Evolutionary conservation across 2,329 filamentous ascomycete genomes (phyloP), one percentile per base, ranked within the genome.

Genomic region (Capronia coronata): DNA sequence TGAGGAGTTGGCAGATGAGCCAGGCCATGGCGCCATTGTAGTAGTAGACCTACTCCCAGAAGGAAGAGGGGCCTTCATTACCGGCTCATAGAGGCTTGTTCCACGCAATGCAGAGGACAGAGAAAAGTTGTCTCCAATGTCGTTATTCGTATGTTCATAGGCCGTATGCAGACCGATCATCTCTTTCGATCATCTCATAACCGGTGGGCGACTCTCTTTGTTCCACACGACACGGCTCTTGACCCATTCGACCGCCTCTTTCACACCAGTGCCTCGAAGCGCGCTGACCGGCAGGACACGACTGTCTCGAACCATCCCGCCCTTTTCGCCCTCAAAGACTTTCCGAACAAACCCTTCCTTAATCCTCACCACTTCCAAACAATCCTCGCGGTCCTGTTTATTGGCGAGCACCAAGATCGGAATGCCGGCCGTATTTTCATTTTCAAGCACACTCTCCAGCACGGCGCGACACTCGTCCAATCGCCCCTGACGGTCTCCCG

Each of bases 361-460:
- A 65, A 98, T 96, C 58, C 89, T 77, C 52, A 97, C 91, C 1
- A 96, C 93, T 75, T 98, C 93, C 45, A 97, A 87, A 61, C 91
- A 97, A 68, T 97, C 93, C 69, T 98, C 93, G 1, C 91, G 75
- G 67, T 98, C 93, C 71, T 98, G 93, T 71, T 98, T 98, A 67
- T 98, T 98, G 54, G 93, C 93, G 58, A 98, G 72, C 42, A 98
- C 87, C 48, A 98, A 71, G 48, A 98, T 76, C 18, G 93, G 93
- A 54, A 98, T 89, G 10, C 93, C 91, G 61, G 89, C 87, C 2
- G 91, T 87, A 64, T 95, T 89, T 35, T 85, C 80, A 67, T 91
- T 83, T 65, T 88, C 84, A 62, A 98, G 73, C 42, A 97, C 90
- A 59, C 87, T 86, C 69, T 97, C 91, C 18, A 98, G 76, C 40